Base-by-base conservation (phyloP, 164 flowering plant genomes). In the Dillenia turbinata region DNA sequence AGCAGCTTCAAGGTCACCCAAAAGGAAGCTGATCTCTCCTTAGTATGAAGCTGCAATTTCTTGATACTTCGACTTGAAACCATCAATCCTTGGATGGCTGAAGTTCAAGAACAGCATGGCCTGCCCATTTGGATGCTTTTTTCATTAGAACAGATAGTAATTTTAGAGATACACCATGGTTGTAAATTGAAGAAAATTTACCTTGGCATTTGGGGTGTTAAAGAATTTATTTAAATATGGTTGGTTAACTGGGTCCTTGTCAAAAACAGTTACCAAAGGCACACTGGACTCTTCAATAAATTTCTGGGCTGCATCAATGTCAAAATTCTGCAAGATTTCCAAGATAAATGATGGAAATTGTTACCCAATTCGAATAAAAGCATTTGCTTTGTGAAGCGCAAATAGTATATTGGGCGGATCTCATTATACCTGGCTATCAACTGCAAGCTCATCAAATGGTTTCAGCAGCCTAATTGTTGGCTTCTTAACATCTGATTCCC, bases 401-500 rank as follows among this genome's bases (percentile, higher is more conserved):
- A 33, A 7, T 5, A 33, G 7, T 33, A 6, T 4, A 33, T 33
- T 33, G 40, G 40, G 40, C 40, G 4, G 7, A 33, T 33, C 40
- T 33, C 7, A 33, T 33, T 33, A 14, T 77, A 93, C 98, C 97
- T 87, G 66, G 54, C 60, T 82, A 77, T 93, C 98, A 56, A 86
- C 91, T 64, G 79, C 70, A 40, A 82, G 86, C 67, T 93, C 98
- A 81, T 93, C 98, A 78, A 90, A 93, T 57, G 97, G 97, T 78
- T 93, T 93, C 64, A 91, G 78, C 65, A 93, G 66, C 73, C 98
- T 82, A 67, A 93, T 69, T 6, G 71, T 48, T 16, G 98, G 93
- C 9, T 79, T 84, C 17, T 76, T 57, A 13, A 88, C 84, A 11
- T 92, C 79, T 58, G 86, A 68, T 47, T 86, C 95, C 1, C 97